Conservation (phyloP, 2,329 filamentous ascomycete genomes). For the Daldinia sp. region DNA sequence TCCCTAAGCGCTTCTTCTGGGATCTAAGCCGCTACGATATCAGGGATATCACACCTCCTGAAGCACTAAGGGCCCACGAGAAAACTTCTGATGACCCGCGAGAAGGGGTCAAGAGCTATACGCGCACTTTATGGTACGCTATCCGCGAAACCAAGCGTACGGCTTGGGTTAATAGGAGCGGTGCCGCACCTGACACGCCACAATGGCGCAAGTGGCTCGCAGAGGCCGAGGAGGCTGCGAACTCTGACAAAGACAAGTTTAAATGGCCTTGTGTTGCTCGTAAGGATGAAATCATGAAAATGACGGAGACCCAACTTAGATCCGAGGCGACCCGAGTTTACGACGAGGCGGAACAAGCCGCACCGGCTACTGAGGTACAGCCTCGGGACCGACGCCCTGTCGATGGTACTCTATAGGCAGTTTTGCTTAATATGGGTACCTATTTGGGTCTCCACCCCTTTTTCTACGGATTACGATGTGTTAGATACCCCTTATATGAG, state of each 20-base stretch:
- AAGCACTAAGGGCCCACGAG: conserved; percentile 50
- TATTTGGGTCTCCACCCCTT: neutral
- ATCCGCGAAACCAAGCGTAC: conserved; percentile 62
- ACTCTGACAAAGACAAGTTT: conserved; percentile 37
- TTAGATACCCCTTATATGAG: conserved; percentile 22
- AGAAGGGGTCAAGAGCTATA: conserved; percentile 59
- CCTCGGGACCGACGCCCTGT: conserved; percentile 12
- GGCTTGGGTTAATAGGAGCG: conserved; percentile 61
- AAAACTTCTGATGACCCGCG: conserved; percentile 46
- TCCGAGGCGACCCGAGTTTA: conserved; percentile 5
- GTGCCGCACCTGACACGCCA: conserved; percentile 60
- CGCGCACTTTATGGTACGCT: conserved; percentile 65
- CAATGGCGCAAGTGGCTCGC: conserved; percentile 64
- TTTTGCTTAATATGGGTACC: too few species aligned
- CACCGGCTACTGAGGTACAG: conserved; percentile 35
- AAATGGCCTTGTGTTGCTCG: conserved; percentile 60
- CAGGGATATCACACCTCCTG: conserved; percentile 51
- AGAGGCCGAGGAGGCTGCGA: conserved; percentile 55
- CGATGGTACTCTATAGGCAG: conserved; percentile 24
- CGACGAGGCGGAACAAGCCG: conserved; percentile 37
- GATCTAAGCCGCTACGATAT: conserved; percentile 62
- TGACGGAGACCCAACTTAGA: conserved; percentile 32
- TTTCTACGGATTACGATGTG: conserved; percentile 6
- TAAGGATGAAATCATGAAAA: conserved; percentile 59
- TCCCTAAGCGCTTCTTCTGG: conserved; percentile 62